phyloP scores from a whole-genome alignment of 2,329 filamentous ascomycete genomes.

The Trichothecium sympodiale region DNA sequence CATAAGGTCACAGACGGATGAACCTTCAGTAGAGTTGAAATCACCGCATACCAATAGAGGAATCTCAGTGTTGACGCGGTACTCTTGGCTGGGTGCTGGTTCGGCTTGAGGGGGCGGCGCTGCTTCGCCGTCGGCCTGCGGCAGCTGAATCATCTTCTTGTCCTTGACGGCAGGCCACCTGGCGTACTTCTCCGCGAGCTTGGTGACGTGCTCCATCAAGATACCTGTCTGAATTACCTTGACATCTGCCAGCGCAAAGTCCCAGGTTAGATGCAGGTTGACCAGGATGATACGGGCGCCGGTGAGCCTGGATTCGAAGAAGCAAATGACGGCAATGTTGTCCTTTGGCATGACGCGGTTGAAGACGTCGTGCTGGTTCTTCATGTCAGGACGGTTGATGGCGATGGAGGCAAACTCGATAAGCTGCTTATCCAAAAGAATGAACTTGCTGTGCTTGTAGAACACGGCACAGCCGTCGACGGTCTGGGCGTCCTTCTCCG shows the following conservation, averaged over 20 bases:
- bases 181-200: slow-evolving; percentile 75
- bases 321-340: slow-evolving; percentile 85
- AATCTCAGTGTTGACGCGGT: slow-evolving; percentile 75
- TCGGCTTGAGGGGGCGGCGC: slow-evolving; percentile 46
- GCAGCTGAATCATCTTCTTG: slow-evolving; percentile 51
- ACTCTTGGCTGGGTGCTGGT: slow-evolving; percentile 75
- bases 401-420: slow-evolving; percentile 87
- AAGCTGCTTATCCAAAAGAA: slow-evolving; percentile 85
- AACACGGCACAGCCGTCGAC: slow-evolving; percentile 97
- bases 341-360: slow-evolving; percentile 98
- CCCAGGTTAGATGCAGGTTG: slow-evolving; percentile 93
- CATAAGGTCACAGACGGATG: slow-evolving; percentile 85
- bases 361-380: slow-evolving; percentile 94
- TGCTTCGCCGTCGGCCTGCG: slow-evolving; percentile 31
- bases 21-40: slow-evolving; percentile 83
- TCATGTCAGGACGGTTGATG: slow-evolving; percentile 93
- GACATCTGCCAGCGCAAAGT: slow-evolving; percentile 80
- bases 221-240: slow-evolving; percentile 96
- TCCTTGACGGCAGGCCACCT: slow-evolving; percentile 72
- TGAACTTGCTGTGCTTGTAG: slow-evolving; percentile 90
- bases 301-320: slow-evolving; percentile 84
- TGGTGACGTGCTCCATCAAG: slow-evolving; percentile 82
- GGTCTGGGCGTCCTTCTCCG: slow-evolving; percentile 73
- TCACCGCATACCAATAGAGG: slow-evolving; percentile 88
- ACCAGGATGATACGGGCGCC: slow-evolving; percentile 88